These are phyloP conservation scores for Naganishia randhawae DNA, from an alignment of 768 basidiomycete genomes.

Conservation along the genomic window DNA sequence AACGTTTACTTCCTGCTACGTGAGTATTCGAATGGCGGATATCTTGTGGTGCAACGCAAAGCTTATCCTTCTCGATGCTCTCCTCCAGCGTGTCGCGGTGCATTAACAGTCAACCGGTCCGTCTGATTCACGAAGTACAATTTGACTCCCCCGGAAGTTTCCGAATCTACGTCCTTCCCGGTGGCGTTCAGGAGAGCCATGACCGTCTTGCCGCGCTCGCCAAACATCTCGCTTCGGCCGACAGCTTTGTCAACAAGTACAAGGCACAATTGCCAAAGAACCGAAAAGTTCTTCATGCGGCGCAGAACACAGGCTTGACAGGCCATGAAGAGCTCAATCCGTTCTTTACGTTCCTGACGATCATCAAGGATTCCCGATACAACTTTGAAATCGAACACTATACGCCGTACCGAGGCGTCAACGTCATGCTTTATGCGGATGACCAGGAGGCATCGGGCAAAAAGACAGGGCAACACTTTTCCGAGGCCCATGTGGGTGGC, in stretches of 20 bases:
- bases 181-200: slow-evolving; percentile 18
- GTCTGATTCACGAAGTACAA: slow-evolving; percentile 33
- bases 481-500: slow-evolving; percentile 25
- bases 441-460: slow-evolving; percentile 25
- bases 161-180: slow-evolving; percentile 32
- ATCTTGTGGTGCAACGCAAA: not conserved
- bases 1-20: slow-evolving; percentile 27
- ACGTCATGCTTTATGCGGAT: slow-evolving; percentile 31
- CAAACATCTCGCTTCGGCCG: slow-evolving; percentile 23
- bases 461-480: slow-evolving; percentile 25
- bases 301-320: slow-evolving; percentile 28
- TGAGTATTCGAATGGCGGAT: no score
- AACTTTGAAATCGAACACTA: slow-evolving; percentile 29
- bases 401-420: slow-evolving; percentile 25
- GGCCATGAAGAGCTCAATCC: slow-evolving; percentile 31
- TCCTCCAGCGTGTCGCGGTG: slow-evolving; percentile 28
- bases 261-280: slow-evolving; percentile 27
- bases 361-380: slow-evolving; percentile 29
- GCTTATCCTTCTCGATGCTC: not conserved
- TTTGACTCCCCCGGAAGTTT: slow-evolving; percentile 31
- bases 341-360: slow-evolving; percentile 29
- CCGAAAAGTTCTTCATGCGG: slow-evolving; percentile 25
- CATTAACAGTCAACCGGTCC: slow-evolving; percentile 30
- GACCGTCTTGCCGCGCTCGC: slow-evolving; percentile 19
- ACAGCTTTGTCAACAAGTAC: slow-evolving; percentile 25